phyloP scores from a whole-genome alignment of 306 rosid species.

The Ormosia emarginata region DNA sequence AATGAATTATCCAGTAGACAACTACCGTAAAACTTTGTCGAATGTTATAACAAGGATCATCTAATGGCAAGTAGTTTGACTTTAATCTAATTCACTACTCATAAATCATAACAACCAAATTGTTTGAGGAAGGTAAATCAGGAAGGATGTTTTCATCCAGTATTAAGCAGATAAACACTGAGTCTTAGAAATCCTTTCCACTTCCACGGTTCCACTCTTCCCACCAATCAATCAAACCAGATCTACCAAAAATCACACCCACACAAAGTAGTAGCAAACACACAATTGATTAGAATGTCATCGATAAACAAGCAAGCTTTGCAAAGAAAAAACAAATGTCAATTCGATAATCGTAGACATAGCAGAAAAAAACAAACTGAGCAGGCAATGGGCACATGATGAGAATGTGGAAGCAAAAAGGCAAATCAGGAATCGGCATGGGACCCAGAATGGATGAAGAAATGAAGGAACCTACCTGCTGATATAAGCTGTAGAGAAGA shows the following conservation, averaged over 20 bases:
- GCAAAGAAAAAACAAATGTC: background rate
- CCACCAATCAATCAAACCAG: conserved; percentile 27
- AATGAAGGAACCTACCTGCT: conserved; percentile 49
- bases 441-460: background rate
- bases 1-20: background rate
- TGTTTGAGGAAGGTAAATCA: background rate
- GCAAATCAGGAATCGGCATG: no score
- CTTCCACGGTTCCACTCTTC: background rate
- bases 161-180: background rate
- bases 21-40: background rate
- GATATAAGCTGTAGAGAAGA: conserved; percentile 75
- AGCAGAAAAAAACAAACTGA: no score
- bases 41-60: background rate
- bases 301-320: background rate
- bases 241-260: conserved; percentile 38
- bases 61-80: background rate
- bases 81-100: conserved; percentile 11
- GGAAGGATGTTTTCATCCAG: background rate
- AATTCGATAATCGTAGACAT: background rate
- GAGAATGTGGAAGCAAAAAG: no score
- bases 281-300: background rate
- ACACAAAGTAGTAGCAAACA: background rate
- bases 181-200: background rate
- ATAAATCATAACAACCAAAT: background rate
- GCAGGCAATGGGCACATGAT: no score